Base-by-base conservation (phyloP, 2,329 filamentous ascomycete genomes). In the Coniella vitis region DNA sequence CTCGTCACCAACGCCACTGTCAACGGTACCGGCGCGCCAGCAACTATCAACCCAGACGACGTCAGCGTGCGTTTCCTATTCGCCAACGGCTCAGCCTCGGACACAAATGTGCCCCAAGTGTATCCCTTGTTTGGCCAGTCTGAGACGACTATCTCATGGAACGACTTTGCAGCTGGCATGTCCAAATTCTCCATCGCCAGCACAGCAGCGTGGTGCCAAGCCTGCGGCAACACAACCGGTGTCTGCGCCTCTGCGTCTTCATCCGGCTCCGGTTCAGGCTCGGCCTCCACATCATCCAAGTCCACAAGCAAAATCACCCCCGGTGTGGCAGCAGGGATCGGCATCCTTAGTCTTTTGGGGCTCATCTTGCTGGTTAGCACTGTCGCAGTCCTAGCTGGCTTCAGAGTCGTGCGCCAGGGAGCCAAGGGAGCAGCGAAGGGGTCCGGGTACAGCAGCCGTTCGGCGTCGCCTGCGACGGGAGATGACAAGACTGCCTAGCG, bases 171-270 rank as follows among this genome's bases (percentile, higher is more conserved):
- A 19, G 55, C 58, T 1, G 70, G 74, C 55, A 84, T 91, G 71
- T 64, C 68, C 56, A 75, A 79, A 57, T 83, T 93, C 56, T 78
- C 85, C 39, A 72, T 95, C 50, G 69, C 70, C n/a, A 73, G 76
- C 44, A 81, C 80, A 7, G 61, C 72, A 49, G 65, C 79, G 47
- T 95, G 89, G 89, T 95, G 89, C 69, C 62, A 64, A 2, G 74
- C 76, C 49, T 95, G 90, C 64, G 86, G 86, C 4, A 89, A 87
- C 67, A 76, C 74, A 0, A 84, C 80, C 0, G 84, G 82, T 2
- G 68, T 72, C 20, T 93, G 88, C 61, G 80, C 81, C 7, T 56
- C 63, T 1, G 53, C 55, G 19, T 56, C 64, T 1, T 54, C 55
- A 17, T 59, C 58, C 16, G 57, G 47, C 5, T 53, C 60, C 3